A percentile compares a stretch with the other conserved stretches of the same genome.
Evolutionary conservation across 805 yeast genomes (phyloP).

Genomic region (Nakazawaea anatomiae): DNA sequence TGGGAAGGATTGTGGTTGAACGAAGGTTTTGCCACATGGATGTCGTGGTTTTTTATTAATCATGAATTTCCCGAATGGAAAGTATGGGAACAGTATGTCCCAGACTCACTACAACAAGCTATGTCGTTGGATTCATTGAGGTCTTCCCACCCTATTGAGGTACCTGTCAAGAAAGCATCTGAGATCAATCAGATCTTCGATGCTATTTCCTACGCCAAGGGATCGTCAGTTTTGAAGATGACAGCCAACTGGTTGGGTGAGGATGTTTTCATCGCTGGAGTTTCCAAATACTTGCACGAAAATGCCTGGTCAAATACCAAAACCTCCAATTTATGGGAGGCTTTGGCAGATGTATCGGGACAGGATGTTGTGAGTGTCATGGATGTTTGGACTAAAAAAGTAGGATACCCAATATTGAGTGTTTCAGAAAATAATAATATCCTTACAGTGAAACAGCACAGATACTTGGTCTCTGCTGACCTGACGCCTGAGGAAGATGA

Average conservation of each 20-base stretch:
- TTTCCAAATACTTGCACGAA: conserved; percentile 57
- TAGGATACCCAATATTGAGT: conserved; percentile 58
- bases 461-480: conserved; percentile 53
- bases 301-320: conserved; percentile 67
- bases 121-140: conserved; percentile 49
- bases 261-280: conserved; percentile 66
- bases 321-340: conserved; percentile 68
- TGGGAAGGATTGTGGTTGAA: conserved; percentile 91
- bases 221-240: conserved; percentile 76
- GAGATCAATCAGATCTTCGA: conserved; percentile 84
- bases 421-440: conserved; percentile 33
- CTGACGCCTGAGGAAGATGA: conserved; percentile 45
- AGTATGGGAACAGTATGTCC: conserved; percentile 52
- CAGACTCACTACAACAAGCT: conserved; percentile 46
- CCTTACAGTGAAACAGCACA: conserved; percentile 39
- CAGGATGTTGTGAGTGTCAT: conserved; percentile 53
- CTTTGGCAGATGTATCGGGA: conserved; percentile 58
- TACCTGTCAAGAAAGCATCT: conserved; percentile 67
- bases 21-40: conserved; percentile 92
- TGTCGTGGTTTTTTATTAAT: conserved; percentile 66
- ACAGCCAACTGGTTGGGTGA: conserved; percentile 65
- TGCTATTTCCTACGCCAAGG: conserved; percentile 74
- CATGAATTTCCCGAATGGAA: conserved; percentile 77
- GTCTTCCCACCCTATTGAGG: conserved; percentile 77
- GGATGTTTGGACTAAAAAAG: conserved; percentile 63